Evolutionary conservation across 805 yeast species (phyloP).

Genomic region (Metschnikowia peoriensis): DNA sequence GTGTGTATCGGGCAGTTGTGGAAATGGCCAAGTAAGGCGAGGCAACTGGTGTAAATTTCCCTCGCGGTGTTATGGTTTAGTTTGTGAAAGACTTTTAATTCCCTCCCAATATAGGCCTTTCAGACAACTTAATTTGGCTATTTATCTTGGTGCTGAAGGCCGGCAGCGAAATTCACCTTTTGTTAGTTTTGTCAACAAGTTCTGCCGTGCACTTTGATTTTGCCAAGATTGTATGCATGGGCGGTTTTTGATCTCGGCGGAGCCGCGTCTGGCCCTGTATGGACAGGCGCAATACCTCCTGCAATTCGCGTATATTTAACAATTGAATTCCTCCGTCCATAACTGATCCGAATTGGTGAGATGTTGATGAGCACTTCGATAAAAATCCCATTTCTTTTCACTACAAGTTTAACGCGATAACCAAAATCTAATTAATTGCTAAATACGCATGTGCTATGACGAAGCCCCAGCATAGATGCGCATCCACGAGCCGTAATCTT

Average conservation of each 20-base stretch:
- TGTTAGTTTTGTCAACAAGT: not conserved
- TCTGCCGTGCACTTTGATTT: not conserved
- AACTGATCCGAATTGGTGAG: too few relatives aligned
- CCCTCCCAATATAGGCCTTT: not conserved
- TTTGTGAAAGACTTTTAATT: too few relatives aligned
- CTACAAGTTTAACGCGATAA: not conserved
- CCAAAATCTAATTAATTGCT: not conserved
- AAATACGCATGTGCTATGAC: too few relatives aligned
- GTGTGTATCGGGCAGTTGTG: too few relatives aligned
- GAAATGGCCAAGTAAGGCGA: too few relatives aligned
- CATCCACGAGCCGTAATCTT: not conserved
- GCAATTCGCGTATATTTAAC: too few relatives aligned
- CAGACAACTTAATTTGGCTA: not conserved
- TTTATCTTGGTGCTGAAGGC: not conserved
- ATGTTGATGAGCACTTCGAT: not conserved
- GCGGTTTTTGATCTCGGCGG: conserved; percentile 6
- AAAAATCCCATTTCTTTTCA: not conserved
- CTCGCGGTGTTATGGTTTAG: not conserved
- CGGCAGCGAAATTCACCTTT: not conserved
- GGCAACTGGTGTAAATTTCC: not conserved
- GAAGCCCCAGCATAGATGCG: not conserved
- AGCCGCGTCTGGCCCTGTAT: conserved; percentile 1
- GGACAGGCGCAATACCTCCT: not conserved
- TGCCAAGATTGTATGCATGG: conserved; percentile 1
- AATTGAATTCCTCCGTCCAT: too few relatives aligned